Conservation (phyloP, 805 yeast genomes). For the Wickerhamomyces ciferrii region DNA sequence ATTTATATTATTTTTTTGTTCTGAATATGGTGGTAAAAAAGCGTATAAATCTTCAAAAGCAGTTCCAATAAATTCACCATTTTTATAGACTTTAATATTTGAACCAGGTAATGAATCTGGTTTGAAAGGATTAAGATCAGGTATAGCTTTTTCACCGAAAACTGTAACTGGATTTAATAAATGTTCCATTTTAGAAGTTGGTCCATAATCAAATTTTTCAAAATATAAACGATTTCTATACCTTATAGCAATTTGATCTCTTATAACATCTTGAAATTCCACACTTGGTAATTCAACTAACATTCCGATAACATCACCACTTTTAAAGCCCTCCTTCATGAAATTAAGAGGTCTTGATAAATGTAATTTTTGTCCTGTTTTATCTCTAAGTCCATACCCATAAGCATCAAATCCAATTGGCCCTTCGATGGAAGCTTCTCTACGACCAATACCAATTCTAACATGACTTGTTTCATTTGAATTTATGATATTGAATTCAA, state of each 20-base stretch:
- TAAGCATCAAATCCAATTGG: conserved; percentile 96
- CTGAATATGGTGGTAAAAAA: conserved; percentile 76
- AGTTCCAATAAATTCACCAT: conserved; percentile 64
- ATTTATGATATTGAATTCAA: conserved; percentile 61
- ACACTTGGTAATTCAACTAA: conserved; percentile 62
- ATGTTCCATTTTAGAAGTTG: conserved; percentile 68
- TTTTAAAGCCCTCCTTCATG: conserved; percentile 48
- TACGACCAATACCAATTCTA: conserved; percentile 75
- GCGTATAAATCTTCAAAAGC: conserved; percentile 67
- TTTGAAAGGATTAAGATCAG: conserved; percentile 40
- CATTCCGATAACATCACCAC: conserved; percentile 84
- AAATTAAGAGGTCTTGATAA: conserved; percentile 60
- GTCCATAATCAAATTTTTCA: conserved; percentile 79
- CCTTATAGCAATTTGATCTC: conserved; percentile 87
- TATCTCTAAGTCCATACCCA: conserved; percentile 87
- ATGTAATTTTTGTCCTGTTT: conserved; percentile 70
- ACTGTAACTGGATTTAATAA: conserved; percentile 66
- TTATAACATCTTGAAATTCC: conserved; percentile 41
- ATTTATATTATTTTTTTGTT: conserved; percentile 36
- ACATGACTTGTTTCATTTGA: conserved; percentile 47
- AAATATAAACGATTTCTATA: conserved; percentile 73
- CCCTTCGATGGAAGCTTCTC: conserved; percentile 87
- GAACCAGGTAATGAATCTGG: conserved; percentile 53
- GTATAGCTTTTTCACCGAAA: conserved; percentile 61
- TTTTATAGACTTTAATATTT: conserved; percentile 63